Evolutionary conservation across 73 alveolate genomes (phyloP).

Genomic region (Effrenium voratum): DNA sequence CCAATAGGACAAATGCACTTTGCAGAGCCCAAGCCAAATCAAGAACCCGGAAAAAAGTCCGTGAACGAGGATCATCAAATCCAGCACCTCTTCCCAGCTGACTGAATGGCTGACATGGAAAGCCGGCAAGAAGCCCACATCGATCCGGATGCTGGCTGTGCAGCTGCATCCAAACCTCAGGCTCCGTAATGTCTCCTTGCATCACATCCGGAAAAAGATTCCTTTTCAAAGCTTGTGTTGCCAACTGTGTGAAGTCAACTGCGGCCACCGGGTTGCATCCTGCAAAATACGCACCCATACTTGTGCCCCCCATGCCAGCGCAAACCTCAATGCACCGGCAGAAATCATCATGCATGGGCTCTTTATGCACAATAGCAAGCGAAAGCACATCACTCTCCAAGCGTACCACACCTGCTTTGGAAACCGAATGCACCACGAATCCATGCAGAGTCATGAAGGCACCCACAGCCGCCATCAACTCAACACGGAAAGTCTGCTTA

Average conservation of each 20-base stretch:
- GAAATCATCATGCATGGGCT: too few species aligned
- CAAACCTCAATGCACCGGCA: neutral
- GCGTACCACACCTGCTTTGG: too few species aligned
- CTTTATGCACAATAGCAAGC: too few species aligned
- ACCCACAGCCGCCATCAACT: too few species aligned
- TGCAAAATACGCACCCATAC: neutral
- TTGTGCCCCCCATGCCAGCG: neutral
- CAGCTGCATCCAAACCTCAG: neutral
- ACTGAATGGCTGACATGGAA: slow-evolving; percentile 8
- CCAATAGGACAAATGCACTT: neutral
- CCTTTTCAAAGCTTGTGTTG: neutral
- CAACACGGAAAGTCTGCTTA: too few species aligned
- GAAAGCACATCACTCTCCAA: too few species aligned
- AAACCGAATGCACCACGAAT: too few species aligned
- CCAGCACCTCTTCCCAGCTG: neutral
- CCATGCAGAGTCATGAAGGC: too few species aligned
- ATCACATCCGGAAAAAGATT: neutral
- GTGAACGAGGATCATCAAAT: neutral
- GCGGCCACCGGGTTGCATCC: neutral
- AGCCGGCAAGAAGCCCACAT: neutral
- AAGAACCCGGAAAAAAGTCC: neutral
- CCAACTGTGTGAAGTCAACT: neutral
- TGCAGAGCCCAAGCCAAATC: neutral
- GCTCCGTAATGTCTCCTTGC: neutral
- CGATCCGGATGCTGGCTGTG: neutral